Base-by-base conservation (phyloP, 75 land plant species). In the Larix kaempferi region DNA sequence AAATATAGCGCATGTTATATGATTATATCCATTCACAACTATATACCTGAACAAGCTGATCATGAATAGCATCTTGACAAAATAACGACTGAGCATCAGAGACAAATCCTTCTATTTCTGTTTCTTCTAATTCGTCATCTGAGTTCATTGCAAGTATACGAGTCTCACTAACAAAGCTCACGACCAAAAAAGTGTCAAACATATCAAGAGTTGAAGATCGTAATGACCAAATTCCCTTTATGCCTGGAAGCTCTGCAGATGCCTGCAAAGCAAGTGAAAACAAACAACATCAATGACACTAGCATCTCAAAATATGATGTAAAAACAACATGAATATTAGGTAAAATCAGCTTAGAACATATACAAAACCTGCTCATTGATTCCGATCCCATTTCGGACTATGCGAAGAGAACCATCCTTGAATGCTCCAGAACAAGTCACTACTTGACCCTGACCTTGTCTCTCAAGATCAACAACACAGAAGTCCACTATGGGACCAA, bases 381-480 rank as follows among this genome's bases (percentile, higher is more conserved):
- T 98, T 59, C 99, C 98, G 62, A 98, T 95, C 49, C 99, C 99
- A 87, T 98, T 98, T 73, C 99, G 95, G 62, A 98, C 98, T 59
- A 98, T 80, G 29, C 98, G 99, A 66, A 98, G 92, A 67, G 99
- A 95, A 23, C 99, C 99, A 89, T 98, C 99, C 73, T 98, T 98
- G 73, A 88, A 98, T 64, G 99, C 99, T 74, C 99, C 99, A 58
- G 99, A 98, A 81, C 99, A 98, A 16, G 99, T 98, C 29, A 98
- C 99, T 75, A 98, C 99, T 80, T 98, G 99, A 35, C 99, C 98
- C 82, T 98, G 99, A 56, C 99, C 99, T 89, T 95, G 98, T 76
- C 99, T 86, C 83, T 98, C 99, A 65, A 95, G 87, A 76, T 98
- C 99, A 55, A 98, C 99, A 61, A 98, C 99, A 90, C 99, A 98